Percentiles rank a stretch among this genome's conserved stretches.
Conservation (phyloP, 352 stramenopile species). For the Globisporangium nagaii region DNA sequence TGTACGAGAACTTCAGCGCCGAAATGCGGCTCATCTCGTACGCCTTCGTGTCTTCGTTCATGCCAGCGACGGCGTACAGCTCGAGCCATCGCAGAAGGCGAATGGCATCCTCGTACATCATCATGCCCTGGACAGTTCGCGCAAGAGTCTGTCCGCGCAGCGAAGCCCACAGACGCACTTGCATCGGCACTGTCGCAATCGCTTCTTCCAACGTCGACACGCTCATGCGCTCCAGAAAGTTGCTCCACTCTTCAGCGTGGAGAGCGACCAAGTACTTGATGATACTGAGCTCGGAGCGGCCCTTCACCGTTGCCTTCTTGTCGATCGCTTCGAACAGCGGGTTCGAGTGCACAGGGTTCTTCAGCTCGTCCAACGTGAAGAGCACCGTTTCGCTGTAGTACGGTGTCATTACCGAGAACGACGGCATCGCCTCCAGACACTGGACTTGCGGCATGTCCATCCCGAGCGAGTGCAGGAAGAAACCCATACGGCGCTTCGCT, state of each 20-base stretch:
- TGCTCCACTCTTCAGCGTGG: constrained; percentile 85
- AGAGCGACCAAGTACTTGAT: constrained; percentile 88
- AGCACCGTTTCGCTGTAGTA: constrained; percentile 87
- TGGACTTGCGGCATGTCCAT: constrained; percentile 81
- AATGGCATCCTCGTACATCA: constrained; percentile 87
- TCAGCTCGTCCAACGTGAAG: constrained; percentile 84
- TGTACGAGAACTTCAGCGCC: constrained; percentile 86
- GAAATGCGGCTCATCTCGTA: constrained; percentile 84
- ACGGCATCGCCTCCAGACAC: constrained; percentile 79
- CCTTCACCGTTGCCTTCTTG: constrained; percentile 67
- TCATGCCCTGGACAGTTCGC: constrained; percentile 86
- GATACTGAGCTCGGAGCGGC: constrained; percentile 73
- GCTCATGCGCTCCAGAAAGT: constrained; percentile 82
- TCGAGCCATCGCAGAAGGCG: constrained; percentile 83
- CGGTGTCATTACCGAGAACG: constrained; percentile 85
- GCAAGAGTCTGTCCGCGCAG: constrained; percentile 81
- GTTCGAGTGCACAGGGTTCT: constrained; percentile 76
- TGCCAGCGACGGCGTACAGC: constrained; percentile 53
- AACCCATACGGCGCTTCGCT: constrained; percentile 79
- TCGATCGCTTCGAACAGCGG: constrained; percentile 74
- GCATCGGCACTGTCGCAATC: constrained; percentile 47
- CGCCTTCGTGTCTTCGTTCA: constrained; percentile 64
- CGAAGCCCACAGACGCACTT: constrained; percentile 83
- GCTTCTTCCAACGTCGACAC: constrained; percentile 67
- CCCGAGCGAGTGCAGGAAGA: constrained; percentile 79